phyloP scores from a whole-genome alignment of 2,329 filamentous ascomycete genomes.

The Alternaria alternata region DNA sequence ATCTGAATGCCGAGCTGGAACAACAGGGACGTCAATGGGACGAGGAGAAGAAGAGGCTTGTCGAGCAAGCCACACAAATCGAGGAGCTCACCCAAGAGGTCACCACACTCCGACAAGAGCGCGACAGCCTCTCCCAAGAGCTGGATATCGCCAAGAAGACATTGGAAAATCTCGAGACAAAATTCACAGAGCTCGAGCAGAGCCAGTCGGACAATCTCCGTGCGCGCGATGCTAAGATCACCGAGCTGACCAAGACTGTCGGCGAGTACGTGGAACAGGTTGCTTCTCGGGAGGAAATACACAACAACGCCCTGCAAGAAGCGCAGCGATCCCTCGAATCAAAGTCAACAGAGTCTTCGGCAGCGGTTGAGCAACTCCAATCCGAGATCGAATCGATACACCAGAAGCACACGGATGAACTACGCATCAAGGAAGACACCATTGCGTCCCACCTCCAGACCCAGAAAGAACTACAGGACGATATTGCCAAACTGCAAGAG shows the following conservation, averaged over 20 bases:
- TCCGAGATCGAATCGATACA: slow-evolving; percentile 38
- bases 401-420: slow-evolving; percentile 45
- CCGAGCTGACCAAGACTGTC: slow-evolving; percentile 35
- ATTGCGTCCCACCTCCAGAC: slow-evolving; percentile 37
- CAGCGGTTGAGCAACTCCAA: slow-evolving; percentile 44
- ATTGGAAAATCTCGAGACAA: slow-evolving; percentile 39
- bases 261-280: slow-evolving; percentile 36
- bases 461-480: slow-evolving; percentile 36
- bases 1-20: slow-evolving; percentile 48
- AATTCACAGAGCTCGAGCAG: slow-evolving; percentile 38
- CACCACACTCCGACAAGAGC: slow-evolving; percentile 33
- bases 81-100: slow-evolving; percentile 37
- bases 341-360: slow-evolving; percentile 42
- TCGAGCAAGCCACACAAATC: slow-evolving; percentile 41
- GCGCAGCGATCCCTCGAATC: slow-evolving; percentile 35
- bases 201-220: slow-evolving; percentile 36
- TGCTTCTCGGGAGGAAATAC: slow-evolving; percentile 30
- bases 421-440: slow-evolving; percentile 41
- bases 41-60: slow-evolving; percentile 47
- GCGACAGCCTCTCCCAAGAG: slow-evolving; percentile 34
- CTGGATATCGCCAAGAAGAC: slow-evolving; percentile 31
- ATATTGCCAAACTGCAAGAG: slow-evolving; percentile 38
- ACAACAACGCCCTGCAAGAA: slow-evolving; percentile 36
- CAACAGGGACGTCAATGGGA: slow-evolving; percentile 47
- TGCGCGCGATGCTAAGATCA: slow-evolving; percentile 41